Conservation (phyloP, 2,329 filamentous ascomycete species). For the Clonostachys sp. region DNA sequence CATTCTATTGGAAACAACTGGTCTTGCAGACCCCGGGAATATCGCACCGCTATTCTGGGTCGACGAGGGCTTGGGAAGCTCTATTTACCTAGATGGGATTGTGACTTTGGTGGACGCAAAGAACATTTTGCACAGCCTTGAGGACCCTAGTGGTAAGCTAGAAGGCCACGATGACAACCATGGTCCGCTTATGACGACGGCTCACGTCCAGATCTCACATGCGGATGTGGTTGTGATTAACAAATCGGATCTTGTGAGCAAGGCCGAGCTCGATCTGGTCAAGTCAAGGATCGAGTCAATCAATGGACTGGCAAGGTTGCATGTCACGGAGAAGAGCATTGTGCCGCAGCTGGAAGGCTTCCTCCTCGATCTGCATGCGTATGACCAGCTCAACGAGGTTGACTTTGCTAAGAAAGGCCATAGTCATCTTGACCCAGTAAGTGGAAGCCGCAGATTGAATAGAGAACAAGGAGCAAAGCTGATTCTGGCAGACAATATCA, state of each 20-base stretch:
- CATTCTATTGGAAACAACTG: slow-evolving; percentile 94
- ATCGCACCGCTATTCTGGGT: slow-evolving; percentile 97
- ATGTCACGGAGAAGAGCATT: slow-evolving; percentile 73
- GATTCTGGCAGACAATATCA: slow-evolving; percentile 63
- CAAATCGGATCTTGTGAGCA: slow-evolving; percentile 79
- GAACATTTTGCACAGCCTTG: slow-evolving; percentile 78
- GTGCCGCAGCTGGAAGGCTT: slow-evolving; percentile 82
- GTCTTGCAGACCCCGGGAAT: slow-evolving; percentile 91
- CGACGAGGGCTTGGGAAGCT: slow-evolving; percentile 90
- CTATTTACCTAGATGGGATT: slow-evolving; percentile 94
- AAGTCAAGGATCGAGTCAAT: slow-evolving; percentile 73
- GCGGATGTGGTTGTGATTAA: slow-evolving; percentile 95
- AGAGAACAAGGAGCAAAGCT: slow-evolving; percentile 5
- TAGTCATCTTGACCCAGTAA: slow-evolving; percentile 83
- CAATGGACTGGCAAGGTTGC: slow-evolving; percentile 82
- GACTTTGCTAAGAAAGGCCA: slow-evolving; percentile 74
- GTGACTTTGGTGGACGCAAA: slow-evolving; percentile 94
- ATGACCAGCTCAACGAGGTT: slow-evolving; percentile 73
- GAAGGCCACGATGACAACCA: slow-evolving; percentile 47
- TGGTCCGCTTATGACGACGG: slow-evolving; percentile 77
- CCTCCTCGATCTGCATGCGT: slow-evolving; percentile 86
- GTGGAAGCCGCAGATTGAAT: slow-evolving; percentile 14
- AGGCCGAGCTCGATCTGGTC: slow-evolving; percentile 65
- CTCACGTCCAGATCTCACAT: slow-evolving; percentile 94
- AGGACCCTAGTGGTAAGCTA: slow-evolving; percentile 60